These are phyloP conservation scores for Haberlea rhodopensis DNA, from an alignment of 257 asterid genomes.

Conservation along the genomic window DNA sequence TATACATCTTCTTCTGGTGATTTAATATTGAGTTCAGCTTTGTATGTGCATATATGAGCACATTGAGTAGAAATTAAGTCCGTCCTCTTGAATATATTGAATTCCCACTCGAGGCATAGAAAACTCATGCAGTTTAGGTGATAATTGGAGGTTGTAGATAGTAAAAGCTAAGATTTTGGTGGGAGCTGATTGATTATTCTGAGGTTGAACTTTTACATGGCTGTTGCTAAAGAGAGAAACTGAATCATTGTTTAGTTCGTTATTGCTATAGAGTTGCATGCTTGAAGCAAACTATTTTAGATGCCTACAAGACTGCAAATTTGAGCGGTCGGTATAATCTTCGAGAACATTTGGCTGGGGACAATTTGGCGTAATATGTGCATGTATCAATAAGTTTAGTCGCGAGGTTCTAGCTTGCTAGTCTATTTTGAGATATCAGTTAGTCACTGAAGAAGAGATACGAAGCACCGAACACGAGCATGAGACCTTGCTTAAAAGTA, in stretches of 20 bases:
- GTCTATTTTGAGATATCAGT: slow-evolving; percentile 64
- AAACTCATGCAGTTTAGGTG: slow-evolving; percentile 13
- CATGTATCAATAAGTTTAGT: slow-evolving; percentile 55
- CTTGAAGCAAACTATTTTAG: slow-evolving; percentile 56
- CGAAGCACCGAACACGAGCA: slow-evolving; percentile 68
- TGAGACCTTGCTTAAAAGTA: too few relatives aligned
- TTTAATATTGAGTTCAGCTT: too few relatives aligned
- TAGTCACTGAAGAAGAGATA: slow-evolving; percentile 68
- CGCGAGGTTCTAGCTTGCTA: slow-evolving; percentile 76
- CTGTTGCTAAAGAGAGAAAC: slow-evolving; percentile 63
- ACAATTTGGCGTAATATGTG: slow-evolving; percentile 70
- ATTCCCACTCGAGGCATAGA: slow-evolving; percentile 18
- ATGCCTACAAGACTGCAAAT: slow-evolving; percentile 31
- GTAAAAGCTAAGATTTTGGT: slow-evolving; percentile 26
- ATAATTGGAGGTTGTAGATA: slow-evolving; percentile 11
- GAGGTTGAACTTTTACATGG: slow-evolving; percentile 51
- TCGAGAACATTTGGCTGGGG: slow-evolving; percentile 72
- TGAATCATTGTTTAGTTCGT: slow-evolving; percentile 35
- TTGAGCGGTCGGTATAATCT: slow-evolving; percentile 54
- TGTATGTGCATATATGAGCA: too few relatives aligned
- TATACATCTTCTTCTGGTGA: slow-evolving; percentile 25
- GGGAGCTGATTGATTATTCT: slow-evolving; percentile 22
- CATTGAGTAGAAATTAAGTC: slow-evolving; percentile 23
- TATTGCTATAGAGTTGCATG: slow-evolving; percentile 48
- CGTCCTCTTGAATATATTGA: slow-evolving; percentile 34